A percentile compares a stretch with the other conserved stretches of the same genome.
phyloP scores from a whole-genome alignment of 164 flowering plant species.

The Annona squamosa region DNA sequence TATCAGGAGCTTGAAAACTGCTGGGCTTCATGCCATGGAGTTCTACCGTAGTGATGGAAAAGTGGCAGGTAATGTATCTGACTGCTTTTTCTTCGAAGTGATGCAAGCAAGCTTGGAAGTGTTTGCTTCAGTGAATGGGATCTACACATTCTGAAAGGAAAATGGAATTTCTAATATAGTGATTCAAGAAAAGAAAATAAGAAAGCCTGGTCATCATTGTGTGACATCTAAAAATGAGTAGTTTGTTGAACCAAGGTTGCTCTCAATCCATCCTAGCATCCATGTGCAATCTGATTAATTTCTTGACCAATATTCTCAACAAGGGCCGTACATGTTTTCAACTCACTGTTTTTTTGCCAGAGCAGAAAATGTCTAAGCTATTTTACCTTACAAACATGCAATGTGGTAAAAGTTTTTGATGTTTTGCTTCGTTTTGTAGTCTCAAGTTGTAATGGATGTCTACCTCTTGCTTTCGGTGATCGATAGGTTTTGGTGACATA shows the following conservation, averaged over 20 bases:
- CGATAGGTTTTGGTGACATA: conserved; percentile 58
- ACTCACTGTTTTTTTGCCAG: neutral
- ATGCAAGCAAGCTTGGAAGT: too few species aligned
- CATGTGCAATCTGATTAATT: neutral
- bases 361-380: too few species aligned
- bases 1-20: conserved; percentile 63
- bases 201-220: too few species aligned
- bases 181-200: too few species aligned
- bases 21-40: conserved; percentile 88
- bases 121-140: too few species aligned
- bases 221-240: neutral
- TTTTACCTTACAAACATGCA: too few species aligned
- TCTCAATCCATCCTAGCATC: neutral
- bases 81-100: neutral
- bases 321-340: neutral
- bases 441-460: neutral
- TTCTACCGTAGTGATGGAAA: conserved; percentile 88
- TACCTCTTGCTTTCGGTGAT: neutral
- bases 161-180: too few species aligned
- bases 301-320: neutral
- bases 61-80: conserved; percentile 42
- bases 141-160: too few species aligned
- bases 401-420: neutral
- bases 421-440: neutral
- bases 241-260: neutral